Conservation (phyloP, 352 stramenopile species). For the Globisporangium canariense region DNA sequence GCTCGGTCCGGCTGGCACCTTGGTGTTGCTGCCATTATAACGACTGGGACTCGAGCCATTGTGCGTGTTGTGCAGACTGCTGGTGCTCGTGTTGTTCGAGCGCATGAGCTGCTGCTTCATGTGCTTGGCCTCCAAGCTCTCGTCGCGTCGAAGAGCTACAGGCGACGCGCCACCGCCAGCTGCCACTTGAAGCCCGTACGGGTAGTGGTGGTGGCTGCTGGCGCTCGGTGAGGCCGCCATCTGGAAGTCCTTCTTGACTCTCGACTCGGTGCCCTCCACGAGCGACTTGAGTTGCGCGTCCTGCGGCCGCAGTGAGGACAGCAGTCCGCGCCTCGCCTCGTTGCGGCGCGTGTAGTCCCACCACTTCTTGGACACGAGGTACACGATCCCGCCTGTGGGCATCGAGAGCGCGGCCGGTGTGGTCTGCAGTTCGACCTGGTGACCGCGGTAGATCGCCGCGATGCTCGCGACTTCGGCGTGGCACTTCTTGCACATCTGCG, state of each 20-base stretch:
- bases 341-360: conserved; percentile 55
- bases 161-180: background rate
- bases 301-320: conserved; percentile 47
- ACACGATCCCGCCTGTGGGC: conserved; percentile 39
- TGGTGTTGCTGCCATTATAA: background rate
- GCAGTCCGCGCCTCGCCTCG: conserved; percentile 40
- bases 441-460: conserved; percentile 41
- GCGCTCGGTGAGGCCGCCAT: background rate
- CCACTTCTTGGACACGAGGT: conserved; percentile 45
- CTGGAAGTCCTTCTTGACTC: conserved; percentile 34
- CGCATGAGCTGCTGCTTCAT: conserved; percentile 5
- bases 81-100: conserved; percentile 19
- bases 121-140: conserved; percentile 10
- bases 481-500: conserved; percentile 41
- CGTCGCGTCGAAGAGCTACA: conserved; percentile 8
- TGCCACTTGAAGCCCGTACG: conserved; percentile 8
- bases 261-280: conserved; percentile 35
- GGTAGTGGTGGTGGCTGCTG: background rate
- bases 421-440: conserved; percentile 33
- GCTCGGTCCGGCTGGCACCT: background rate
- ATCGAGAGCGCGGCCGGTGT: conserved; percentile 35
- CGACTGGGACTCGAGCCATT: background rate
- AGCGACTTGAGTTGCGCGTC: conserved; percentile 45
- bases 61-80: conserved; percentile 13
- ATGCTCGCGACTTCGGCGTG: conserved; percentile 24